Percentiles rank a stretch among this genome's conserved stretches.
phyloP scores from a whole-genome alignment of 768 basidiomycete genomes.

The Rubroboletus satanas region DNA sequence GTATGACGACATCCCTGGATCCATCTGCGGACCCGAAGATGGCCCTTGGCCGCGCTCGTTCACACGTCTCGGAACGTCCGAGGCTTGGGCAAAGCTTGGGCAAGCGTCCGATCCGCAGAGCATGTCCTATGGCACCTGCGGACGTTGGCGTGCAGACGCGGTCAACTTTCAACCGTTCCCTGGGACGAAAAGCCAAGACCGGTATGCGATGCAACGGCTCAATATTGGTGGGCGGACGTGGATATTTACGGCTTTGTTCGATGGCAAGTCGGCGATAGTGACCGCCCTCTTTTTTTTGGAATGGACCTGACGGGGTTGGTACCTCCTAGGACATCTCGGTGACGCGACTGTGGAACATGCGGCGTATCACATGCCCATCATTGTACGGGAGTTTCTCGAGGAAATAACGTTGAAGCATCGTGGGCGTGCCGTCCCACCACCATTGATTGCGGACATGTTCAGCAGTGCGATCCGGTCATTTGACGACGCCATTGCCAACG shows the following conservation, averaged over 20 bases:
- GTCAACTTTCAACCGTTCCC: constrained; percentile 67
- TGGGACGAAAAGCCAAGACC: constrained; percentile 54
- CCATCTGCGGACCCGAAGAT: constrained; percentile 59
- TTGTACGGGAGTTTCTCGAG: constrained; percentile 56
- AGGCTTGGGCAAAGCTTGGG: constrained; percentile 51
- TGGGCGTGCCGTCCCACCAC: constrained; percentile 40
- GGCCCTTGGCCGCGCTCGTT: constrained; percentile 64
- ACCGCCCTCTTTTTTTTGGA: not conserved
- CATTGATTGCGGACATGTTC: constrained; percentile 52
- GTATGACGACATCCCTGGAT: constrained; percentile 59
- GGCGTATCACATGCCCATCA: constrained; percentile 63
- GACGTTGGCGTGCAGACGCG: constrained; percentile 48
- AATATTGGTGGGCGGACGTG: constrained; percentile 54
- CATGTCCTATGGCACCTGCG: constrained; percentile 34
- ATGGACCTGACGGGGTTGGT: not conserved
- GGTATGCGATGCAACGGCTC: constrained; percentile 56
- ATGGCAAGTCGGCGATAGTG: constrained; percentile 43
- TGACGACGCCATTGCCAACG: constrained; percentile 64
- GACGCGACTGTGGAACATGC: constrained; percentile 69
- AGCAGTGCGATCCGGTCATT: constrained; percentile 56
- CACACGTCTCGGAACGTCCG: constrained; percentile 45
- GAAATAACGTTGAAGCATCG: constrained; percentile 38
- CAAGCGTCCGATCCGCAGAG: constrained; percentile 51
- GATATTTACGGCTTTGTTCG: constrained; percentile 69
- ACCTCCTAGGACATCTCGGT: constrained; percentile 57